Conservation (phyloP, 1,284 basidiomycete genomes). For the Malassezia equina region DNA sequence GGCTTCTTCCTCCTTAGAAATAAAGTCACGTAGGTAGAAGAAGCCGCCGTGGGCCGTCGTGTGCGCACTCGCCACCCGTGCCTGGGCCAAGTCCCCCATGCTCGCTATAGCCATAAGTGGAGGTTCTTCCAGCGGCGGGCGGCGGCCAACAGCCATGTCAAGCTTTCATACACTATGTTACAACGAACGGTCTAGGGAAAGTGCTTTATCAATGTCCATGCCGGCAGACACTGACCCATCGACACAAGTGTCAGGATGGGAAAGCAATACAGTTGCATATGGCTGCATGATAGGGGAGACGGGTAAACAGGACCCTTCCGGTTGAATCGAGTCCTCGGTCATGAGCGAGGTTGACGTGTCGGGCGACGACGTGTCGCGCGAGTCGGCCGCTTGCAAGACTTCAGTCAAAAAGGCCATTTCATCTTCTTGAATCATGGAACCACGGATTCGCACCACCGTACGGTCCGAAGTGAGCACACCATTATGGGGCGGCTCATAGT, state of each 20-base stretch:
- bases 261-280: neutral
- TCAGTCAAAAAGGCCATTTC: slow-evolving; percentile 37
- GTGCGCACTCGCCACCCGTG: neutral
- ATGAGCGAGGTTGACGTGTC: slow-evolving; percentile 17
- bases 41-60: slow-evolving; percentile 19
- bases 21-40: slow-evolving; percentile 61
- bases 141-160: no score
- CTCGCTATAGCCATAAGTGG: neutral
- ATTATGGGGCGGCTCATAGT: slow-evolving; percentile 5
- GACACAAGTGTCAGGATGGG: neutral
- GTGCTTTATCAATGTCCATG: slow-evolving; percentile 14
- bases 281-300: slow-evolving; percentile 1
- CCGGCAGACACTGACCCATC: neutral
- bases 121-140: neutral
- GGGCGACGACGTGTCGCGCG: slow-evolving; percentile 2
- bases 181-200: neutral
- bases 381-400: slow-evolving; percentile 22
- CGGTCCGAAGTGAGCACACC: slow-evolving; percentile 14
- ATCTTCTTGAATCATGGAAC: slow-evolving; percentile 41
- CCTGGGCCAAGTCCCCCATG: neutral
- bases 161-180: neutral
- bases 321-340: slow-evolving; percentile 14
- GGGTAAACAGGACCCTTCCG: neutral
- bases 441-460: slow-evolving; percentile 29
- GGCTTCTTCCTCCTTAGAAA: slow-evolving; percentile 64